These are phyloP conservation scores for Gamsiella multidivaricata DNA, from an alignment of 192 early-diverging fungal genomes.

Conservation along the genomic window DNA sequence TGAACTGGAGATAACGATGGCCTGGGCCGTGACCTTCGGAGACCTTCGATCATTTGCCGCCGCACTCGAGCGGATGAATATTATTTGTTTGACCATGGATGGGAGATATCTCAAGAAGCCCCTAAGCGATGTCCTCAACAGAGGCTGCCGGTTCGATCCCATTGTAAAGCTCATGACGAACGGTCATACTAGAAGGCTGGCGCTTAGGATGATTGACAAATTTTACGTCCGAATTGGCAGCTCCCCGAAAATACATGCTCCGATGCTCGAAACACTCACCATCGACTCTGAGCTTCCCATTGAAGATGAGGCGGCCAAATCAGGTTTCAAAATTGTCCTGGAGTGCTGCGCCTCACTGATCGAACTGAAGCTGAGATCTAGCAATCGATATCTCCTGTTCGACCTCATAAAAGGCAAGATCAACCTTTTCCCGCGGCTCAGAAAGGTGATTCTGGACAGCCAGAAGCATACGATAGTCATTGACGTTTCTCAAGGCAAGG, in stretches of 20 bases:
- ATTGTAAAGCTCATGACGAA: constrained; percentile 9
- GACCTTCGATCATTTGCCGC: neutral
- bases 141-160: constrained; percentile 5
- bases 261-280: neutral
- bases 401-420: too few species aligned
- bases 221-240: neutral
- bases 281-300: neutral
- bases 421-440: too few species aligned
- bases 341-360: too few species aligned
- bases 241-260: neutral
- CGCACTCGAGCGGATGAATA: neutral
- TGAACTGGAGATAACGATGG: neutral
- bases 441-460: too few species aligned
- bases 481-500: too few species aligned
- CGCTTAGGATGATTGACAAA: neutral
- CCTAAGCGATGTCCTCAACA: neutral
- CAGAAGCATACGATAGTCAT: too few species aligned
- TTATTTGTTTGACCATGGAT: neutral
- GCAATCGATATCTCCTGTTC: too few species aligned
- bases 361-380: too few species aligned
- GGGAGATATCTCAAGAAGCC: neutral
- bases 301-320: too few species aligned
- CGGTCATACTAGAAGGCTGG: neutral
- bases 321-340: neutral
- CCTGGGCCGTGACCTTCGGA: neutral